Base-by-base conservation (phyloP, 2,329 filamentous ascomycete species). In the Aureobasidium sp. region DNA sequence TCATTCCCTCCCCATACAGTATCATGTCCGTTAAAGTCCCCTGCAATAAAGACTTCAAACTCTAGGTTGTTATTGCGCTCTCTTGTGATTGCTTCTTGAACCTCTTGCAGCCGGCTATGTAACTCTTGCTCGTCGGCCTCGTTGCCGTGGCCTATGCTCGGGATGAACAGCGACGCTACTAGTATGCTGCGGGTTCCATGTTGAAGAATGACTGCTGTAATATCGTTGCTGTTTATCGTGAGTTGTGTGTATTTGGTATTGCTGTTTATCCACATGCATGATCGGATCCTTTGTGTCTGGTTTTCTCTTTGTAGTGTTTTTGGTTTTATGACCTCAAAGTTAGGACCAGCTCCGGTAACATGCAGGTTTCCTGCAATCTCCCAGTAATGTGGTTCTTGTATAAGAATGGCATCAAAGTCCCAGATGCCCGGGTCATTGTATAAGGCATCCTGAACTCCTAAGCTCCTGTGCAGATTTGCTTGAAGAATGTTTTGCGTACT, bases 221-320 rank as follows among this genome's bases (percentile, higher is more conserved):
- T n/a, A 10, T 41, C 21, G 24, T 41, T 41, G 16, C 24, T 41
- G 24, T 41, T 27, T 41, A 41, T 27, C 27, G 72, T 73, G 70
- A 29, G 35, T 38, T 38, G 17, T 11, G 17, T 38, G 10, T 38
- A 38, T 21, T 22, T 19, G 17, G 6, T 21, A 11, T 50, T 50
- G 10, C 34, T 25, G 32, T 50, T 50, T 14, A 50, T 50, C 47
- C 32, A 50, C 22, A 50, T 50, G 32, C 32, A 50, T 27, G 32
- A 50, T 39, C 34, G 47, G 11, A 50, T 39, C 10, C 35, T 22
- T 4, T 38, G 17, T 38, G 17, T 35, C 2, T 16, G 32, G 10
- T 37, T 50, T 39, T 39, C 34, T 50, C 30, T 50, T 50, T 39
- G 32, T 37, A 21, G 30, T 27, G 47, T 39, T 50, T 39, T 39